Conservation (phyloP, 2,329 filamentous ascomycete species). For the Ceratocystis alfenasii region DNA sequence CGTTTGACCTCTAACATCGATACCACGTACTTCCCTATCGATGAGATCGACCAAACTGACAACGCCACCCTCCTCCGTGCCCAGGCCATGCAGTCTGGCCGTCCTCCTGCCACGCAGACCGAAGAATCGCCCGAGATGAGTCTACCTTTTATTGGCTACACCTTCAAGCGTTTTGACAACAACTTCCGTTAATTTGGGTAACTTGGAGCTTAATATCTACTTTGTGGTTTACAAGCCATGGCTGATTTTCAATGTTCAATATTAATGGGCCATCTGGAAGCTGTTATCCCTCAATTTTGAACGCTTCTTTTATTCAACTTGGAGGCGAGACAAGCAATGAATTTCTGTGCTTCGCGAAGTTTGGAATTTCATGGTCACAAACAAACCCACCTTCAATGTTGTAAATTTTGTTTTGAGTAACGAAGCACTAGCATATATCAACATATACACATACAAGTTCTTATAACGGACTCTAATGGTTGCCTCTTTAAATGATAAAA, state of each 20-base stretch:
- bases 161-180: constrained; percentile 89
- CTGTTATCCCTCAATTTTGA: constrained; percentile 23
- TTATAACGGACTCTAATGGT: not conserved
- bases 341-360: not conserved
- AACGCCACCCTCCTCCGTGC: constrained; percentile 78
- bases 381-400: not conserved
- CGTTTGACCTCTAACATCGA: constrained; percentile 87
- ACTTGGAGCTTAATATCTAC: constrained; percentile 17
- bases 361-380: not conserved
- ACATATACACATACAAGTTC: not conserved
- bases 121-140: constrained; percentile 77
- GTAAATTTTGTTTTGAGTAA: not conserved
- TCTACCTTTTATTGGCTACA: constrained; percentile 81
- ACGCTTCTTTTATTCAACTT: constrained; percentile 21
- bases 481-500: not conserved
- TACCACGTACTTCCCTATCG: constrained; percentile 95
- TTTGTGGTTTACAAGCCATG: not conserved
- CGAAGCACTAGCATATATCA: not conserved
- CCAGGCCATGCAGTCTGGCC: constrained; percentile 60
- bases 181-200: constrained; percentile 44
- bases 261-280: not conserved
- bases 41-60: constrained; percentile 95
- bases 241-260: constrained; percentile 12
- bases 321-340: not conserved
- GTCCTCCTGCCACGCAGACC: constrained; percentile 31